Conservation (phyloP, 352 stramenopile species). For the Pythium apleroticum region DNA sequence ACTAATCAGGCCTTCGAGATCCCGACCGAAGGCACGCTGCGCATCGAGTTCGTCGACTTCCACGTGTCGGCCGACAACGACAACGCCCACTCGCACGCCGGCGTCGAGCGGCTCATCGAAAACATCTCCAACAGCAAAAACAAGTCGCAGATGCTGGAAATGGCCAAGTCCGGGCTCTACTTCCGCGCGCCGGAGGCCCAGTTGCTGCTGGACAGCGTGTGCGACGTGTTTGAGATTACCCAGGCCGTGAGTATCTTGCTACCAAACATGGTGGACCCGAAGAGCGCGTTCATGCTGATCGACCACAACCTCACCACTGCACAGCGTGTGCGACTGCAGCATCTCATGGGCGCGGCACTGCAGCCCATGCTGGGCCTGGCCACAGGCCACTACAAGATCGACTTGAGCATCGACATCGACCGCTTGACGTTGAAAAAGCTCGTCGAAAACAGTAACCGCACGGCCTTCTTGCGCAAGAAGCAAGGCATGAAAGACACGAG, state of each 20-base stretch:
- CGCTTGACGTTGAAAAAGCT: slow-evolving; percentile 68
- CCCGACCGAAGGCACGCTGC: slow-evolving; percentile 52
- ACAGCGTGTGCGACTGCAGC: slow-evolving; percentile 60
- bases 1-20: slow-evolving; percentile 62
- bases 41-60: slow-evolving; percentile 75
- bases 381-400: slow-evolving; percentile 67
- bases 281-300: slow-evolving; percentile 62
- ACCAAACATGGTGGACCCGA: slow-evolving; percentile 72
- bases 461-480: slow-evolving; percentile 70
- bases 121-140: slow-evolving; percentile 79
- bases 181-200: slow-evolving; percentile 72
- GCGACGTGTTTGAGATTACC: slow-evolving; percentile 59
- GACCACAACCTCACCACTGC: slow-evolving; percentile 55
- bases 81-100: slow-evolving; percentile 63
- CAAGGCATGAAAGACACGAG: slow-evolving; percentile 65
- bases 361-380: slow-evolving; percentile 60
- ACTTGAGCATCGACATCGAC: slow-evolving; percentile 67
- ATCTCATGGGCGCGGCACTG: slow-evolving; percentile 60
- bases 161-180: slow-evolving; percentile 72
- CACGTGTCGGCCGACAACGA: slow-evolving; percentile 69
- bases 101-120: slow-evolving; percentile 70
- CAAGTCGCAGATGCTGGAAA: slow-evolving; percentile 77
- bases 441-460: slow-evolving; percentile 78
- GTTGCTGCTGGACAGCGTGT: slow-evolving; percentile 60
- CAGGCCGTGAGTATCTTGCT: slow-evolving; percentile 65